Conservation (phyloP, 768 basidiomycete genomes). For the Neoboletus brunneissimus region DNA sequence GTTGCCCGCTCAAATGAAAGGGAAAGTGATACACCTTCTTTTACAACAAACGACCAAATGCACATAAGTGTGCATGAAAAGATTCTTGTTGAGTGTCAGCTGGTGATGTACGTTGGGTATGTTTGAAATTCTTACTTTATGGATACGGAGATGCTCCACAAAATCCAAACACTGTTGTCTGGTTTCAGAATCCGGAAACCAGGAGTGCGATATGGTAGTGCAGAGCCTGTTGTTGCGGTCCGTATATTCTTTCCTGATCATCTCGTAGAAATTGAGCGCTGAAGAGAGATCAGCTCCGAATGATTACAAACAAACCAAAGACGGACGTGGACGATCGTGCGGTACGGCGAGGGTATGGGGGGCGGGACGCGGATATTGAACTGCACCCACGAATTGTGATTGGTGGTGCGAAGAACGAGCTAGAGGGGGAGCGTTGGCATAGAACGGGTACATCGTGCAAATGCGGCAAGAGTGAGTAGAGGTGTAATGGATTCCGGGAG, state of each 20-base stretch:
- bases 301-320: not conserved
- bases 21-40: conserved; percentile 1
- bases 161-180: conserved; percentile 4
- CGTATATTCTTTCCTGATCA: not conserved
- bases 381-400: not conserved
- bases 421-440: not conserved
- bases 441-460: conserved; percentile 6
- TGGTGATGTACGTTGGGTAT: not conserved
- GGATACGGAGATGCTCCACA: conserved; percentile 13
- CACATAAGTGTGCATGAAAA: conserved; percentile 25
- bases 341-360: not conserved
- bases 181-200: not conserved
- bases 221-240: not conserved
- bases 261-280: conserved; percentile 9
- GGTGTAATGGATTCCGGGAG: not conserved
- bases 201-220: conserved; percentile 1
- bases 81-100: conserved; percentile 18
- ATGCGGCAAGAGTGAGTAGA: not conserved
- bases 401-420: not conserved
- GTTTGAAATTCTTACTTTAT: conserved; percentile 15
- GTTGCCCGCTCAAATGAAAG: not conserved
- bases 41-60: conserved; percentile 22
- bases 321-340: conserved; percentile 11
- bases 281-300: not conserved
- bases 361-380: not conserved